Percentiles rank a stretch among this genome's conserved stretches.
Evolutionary conservation across 495 filamentous ascomycete species (phyloP).

Genomic region (Talaromyces liani): DNA sequence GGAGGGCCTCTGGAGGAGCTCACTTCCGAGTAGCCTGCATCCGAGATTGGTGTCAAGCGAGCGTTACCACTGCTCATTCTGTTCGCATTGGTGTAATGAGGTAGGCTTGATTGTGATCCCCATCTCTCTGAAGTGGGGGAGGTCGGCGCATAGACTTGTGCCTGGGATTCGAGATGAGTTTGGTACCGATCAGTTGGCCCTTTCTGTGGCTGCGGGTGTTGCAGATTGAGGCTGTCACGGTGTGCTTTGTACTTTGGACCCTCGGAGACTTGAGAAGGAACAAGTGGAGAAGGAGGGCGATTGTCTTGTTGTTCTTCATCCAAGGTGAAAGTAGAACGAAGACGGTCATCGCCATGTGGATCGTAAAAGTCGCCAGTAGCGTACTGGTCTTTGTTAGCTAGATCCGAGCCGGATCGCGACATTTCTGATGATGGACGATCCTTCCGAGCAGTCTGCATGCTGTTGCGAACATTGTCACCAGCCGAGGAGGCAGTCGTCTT

Average conservation of each 20-base stretch:
- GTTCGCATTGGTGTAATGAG: constrained; percentile 29
- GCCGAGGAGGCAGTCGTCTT: constrained; percentile 86
- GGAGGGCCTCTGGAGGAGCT: constrained; percentile 31
- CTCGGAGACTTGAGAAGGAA: constrained; percentile 62
- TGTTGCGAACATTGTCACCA: constrained; percentile 47
- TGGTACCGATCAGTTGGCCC: constrained; percentile 79
- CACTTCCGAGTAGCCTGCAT: constrained; percentile 41
- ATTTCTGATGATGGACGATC: constrained; percentile 47
- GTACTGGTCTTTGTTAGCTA: constrained; percentile 45
- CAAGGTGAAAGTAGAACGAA: constrained; percentile 59
- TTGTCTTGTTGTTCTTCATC: constrained; percentile 41
- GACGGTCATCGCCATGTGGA: constrained; percentile 60
- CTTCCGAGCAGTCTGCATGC: constrained; percentile 38
- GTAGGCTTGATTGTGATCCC: constrained; percentile 51
- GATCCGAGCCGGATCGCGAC: constrained; percentile 66
- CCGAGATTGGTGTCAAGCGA: constrained; percentile 46
- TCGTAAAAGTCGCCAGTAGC: constrained; percentile 58
- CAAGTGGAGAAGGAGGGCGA: constrained; percentile 52
- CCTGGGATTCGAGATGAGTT: constrained; percentile 70
- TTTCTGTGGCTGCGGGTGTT: constrained; percentile 83
- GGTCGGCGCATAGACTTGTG: constrained; percentile 60
- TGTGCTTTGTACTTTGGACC: constrained; percentile 87
- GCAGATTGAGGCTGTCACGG: constrained; percentile 78
- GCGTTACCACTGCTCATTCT: constrained; percentile 35
- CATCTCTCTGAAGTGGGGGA: constrained; percentile 70